Base-by-base conservation (phyloP, 352 stramenopile genomes). In the Globisporangium yorkense region DNA sequence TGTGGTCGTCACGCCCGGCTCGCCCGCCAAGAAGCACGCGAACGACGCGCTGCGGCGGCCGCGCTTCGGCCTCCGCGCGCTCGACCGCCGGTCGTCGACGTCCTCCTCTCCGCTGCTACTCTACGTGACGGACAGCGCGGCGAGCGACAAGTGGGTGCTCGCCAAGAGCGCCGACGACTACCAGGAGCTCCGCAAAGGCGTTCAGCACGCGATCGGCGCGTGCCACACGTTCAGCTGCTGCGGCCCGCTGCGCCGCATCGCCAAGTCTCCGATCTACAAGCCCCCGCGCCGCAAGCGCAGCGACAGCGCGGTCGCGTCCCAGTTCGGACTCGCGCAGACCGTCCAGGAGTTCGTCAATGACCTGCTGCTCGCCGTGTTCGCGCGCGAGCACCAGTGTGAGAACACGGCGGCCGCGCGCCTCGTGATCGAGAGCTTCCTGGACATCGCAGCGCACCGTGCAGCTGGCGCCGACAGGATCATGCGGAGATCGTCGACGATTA, bases 281-380 rank as follows among this genome's bases (percentile, higher is more conserved):
- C 58, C 62, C 35, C 65, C 65, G 48, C 75, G 71, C 46, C 66
- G 61, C 27, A 66, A 63, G 43, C 70, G 69, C 60, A 70, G 55
- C 49, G 69, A 66, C 54, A 75, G 53, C 51, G 56, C 62, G 0
- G 55, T 75, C 12, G 44, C 56, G 16, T 69, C 71, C 39, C 79
- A 86, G 29, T 78, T 72, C 43, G 65, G 71, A 20, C 68, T 80
- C 39, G 80, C 72, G 54, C 68, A 58, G 51, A 57, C 61, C 40
- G 75, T 92, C 43, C 75, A 94, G 57, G 70, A 82, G 56, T 88
- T 68, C 39, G 29, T 92, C 24, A 92, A 89, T 60, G 76, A 80
- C 37, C 51, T 92, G 33, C 50, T 89, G 45, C 52, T 70, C 20
- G 69, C 61, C 0, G 57, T 82, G 29, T 61, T 77, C 5, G 50